Evolutionary conservation across 495 filamentous ascomycete species (phyloP).

Genomic region (Hypoxylon subgilvum): DNA sequence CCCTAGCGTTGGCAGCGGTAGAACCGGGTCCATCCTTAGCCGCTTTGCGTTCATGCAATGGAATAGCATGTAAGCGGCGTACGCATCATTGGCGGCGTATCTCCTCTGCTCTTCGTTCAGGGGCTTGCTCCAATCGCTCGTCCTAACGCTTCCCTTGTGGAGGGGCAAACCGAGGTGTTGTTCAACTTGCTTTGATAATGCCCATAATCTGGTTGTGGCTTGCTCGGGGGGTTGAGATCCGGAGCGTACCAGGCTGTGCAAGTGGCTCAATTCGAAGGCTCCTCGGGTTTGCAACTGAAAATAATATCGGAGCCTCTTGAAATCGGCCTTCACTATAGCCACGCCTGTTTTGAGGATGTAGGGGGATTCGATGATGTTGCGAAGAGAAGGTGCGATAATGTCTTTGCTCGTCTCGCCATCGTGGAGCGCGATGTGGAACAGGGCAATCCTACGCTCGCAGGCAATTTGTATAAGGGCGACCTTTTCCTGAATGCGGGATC

Average conservation of each 20-base stretch:
- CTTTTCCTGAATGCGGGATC: constrained; percentile 59
- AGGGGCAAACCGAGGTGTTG: constrained; percentile 70
- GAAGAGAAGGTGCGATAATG: constrained; percentile 67
- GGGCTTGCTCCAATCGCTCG: constrained; percentile 67
- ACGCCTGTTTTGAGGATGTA: constrained; percentile 72
- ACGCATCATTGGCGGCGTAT: constrained; percentile 73
- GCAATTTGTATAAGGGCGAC: constrained; percentile 74
- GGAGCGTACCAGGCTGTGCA: constrained; percentile 67
- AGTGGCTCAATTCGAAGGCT: constrained; percentile 72
- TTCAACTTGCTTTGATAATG: constrained; percentile 63
- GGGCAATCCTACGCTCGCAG: constrained; percentile 66
- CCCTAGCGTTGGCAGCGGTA: constrained; percentile 64
- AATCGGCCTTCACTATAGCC: constrained; percentile 66
- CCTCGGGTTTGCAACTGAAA: constrained; percentile 62
- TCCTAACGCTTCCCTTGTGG: constrained; percentile 64
- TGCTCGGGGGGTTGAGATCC: constrained; percentile 45
- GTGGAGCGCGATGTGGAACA: constrained; percentile 71
- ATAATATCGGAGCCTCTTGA: constrained; percentile 63
- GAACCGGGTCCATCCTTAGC: constrained; percentile 60
- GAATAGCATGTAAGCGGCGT: constrained; percentile 69
- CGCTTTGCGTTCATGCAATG: constrained; percentile 66
- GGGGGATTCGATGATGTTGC: constrained; percentile 64
- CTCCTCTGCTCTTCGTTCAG: constrained; percentile 63
- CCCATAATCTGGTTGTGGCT: constrained; percentile 64
- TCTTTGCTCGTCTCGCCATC: constrained; percentile 51